These are phyloP conservation scores for Persicaria maculosa DNA, from an alignment of 148 eudicot genomes.

Conservation along the genomic window DNA sequence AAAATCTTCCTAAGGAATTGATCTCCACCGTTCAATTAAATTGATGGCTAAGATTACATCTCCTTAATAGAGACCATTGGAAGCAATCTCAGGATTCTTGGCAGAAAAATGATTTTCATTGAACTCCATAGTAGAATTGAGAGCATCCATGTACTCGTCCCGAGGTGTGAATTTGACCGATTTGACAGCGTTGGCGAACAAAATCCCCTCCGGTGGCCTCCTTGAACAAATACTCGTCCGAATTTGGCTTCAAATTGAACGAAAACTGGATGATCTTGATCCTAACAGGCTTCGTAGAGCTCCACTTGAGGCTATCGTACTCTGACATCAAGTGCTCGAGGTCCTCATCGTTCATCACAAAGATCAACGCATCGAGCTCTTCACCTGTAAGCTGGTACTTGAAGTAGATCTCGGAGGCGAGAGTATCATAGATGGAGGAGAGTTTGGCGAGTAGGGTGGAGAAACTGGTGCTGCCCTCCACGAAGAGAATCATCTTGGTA, in stretches of 20 bases:
- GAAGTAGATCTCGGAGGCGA: slow-evolving; percentile 25
- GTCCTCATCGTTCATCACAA: slow-evolving; percentile 80
- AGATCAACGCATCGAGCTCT: too few species aligned
- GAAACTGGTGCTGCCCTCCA: slow-evolving; percentile 53
- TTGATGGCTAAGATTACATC: too few species aligned
- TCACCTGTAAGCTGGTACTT: slow-evolving; percentile 82
- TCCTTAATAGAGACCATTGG: too few species aligned
- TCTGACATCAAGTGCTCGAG: slow-evolving; percentile 82
- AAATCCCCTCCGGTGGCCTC: slow-evolving; percentile 27
- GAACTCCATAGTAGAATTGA: too few species aligned
- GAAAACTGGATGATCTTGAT: slow-evolving; percentile 45
- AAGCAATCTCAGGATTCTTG: too few species aligned
- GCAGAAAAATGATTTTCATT: too few species aligned
- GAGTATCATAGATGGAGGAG: slow-evolving; percentile 14
- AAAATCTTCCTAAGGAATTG: too few species aligned
- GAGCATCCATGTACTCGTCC: too few species aligned
- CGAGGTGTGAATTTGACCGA: slow-evolving; percentile 21
- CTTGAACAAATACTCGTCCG: slow-evolving; percentile 11
- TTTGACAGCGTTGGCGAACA: slow-evolving; percentile 51
- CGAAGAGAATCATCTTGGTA: slow-evolving; percentile 62
- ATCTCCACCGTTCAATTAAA: too few species aligned
- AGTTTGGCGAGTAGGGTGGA: slow-evolving; percentile 28
- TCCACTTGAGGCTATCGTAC: slow-evolving; percentile 52
- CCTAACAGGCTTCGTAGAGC: slow-evolving; percentile 50
- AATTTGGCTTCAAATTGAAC: background rate